phyloP scores from a whole-genome alignment of 345 rosid species.

The Noccaea bulbosa region DNA sequence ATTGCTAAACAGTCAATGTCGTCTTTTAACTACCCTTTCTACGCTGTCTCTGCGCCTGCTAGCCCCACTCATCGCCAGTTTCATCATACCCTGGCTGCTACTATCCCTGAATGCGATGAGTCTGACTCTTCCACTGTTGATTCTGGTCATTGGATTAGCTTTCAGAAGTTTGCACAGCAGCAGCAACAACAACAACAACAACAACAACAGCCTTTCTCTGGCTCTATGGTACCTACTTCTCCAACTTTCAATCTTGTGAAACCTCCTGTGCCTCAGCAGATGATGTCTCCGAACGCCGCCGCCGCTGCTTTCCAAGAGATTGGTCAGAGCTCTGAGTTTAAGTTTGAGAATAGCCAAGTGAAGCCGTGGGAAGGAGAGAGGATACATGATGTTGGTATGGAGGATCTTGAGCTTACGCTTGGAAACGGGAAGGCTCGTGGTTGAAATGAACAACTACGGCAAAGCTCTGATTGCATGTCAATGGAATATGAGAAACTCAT shows the following conservation, averaged over 20 bases:
- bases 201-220: conserved; percentile 46
- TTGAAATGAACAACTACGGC: conserved; percentile 33
- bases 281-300: conserved; percentile 38
- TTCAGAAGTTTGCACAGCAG: conserved; percentile 71
- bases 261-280: conserved; percentile 51
- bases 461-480: conserved; percentile 10
- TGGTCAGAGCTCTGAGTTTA: conserved; percentile 71
- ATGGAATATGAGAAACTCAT: conserved; percentile 24
- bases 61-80: conserved; percentile 91
- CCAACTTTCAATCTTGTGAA: conserved; percentile 92
- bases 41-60: conserved; percentile 92
- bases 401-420: conserved; percentile 95
- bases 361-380: conserved; percentile 99
- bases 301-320: conserved; percentile 53
- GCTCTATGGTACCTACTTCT: conserved; percentile 67
- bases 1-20: conserved; percentile 60
- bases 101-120: conserved; percentile 94
- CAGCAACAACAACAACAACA: conserved; percentile 55
- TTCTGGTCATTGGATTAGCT: conserved; percentile 94
- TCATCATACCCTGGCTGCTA: conserved; percentile 78
- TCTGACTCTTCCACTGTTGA: conserved; percentile 93
- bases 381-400: conserved; percentile 93
- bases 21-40: conserved; percentile 76
- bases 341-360: conserved; percentile 75
- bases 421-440: conserved; percentile 73